These are phyloP conservation scores for Hanseniaspora gamundiae DNA, from an alignment of 1,139 yeast genomes.

Conservation along the genomic window DNA sequence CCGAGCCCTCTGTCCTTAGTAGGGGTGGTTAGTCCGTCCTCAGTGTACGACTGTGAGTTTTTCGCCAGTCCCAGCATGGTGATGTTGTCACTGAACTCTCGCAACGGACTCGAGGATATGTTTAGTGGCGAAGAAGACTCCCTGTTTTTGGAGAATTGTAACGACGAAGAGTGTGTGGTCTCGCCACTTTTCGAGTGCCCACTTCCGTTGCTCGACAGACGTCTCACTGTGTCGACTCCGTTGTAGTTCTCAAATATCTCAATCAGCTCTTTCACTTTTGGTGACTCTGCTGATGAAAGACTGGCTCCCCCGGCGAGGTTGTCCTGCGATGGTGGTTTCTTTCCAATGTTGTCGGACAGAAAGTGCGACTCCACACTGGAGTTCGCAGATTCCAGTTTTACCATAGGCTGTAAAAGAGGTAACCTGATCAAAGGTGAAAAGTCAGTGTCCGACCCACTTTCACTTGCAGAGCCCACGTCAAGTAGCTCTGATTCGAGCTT, in stretches of 20 bases:
- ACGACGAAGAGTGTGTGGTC: too few relatives aligned
- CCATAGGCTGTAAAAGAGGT: neutral
- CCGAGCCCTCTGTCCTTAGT: neutral
- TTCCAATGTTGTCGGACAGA: too few relatives aligned
- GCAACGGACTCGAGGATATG: neutral
- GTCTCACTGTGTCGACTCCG: neutral
- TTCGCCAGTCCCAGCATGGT: neutral
- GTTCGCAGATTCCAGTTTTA: neutral
- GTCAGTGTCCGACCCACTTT: neutral
- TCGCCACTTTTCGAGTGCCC: neutral
- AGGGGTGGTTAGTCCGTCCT: neutral
- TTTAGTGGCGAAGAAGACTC: neutral
- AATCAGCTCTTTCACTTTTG: neutral
- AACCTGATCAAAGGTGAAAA: neutral
- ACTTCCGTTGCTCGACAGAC: neutral
- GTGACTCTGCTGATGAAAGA: neutral
- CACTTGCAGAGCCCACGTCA: neutral
- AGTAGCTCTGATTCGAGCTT: too few relatives aligned
- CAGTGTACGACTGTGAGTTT: neutral
- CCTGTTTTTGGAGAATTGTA: neutral
- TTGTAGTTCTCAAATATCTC: constrained; percentile 1
- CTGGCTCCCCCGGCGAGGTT: neutral
- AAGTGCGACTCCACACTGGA: too few relatives aligned
- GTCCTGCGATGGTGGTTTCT: neutral
- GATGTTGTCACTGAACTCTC: neutral